Percentiles rank a stretch among this genome's conserved stretches.
Evolutionary conservation across 805 yeast species (phyloP).

Genomic region (Yarrowia phangngaensis): DNA sequence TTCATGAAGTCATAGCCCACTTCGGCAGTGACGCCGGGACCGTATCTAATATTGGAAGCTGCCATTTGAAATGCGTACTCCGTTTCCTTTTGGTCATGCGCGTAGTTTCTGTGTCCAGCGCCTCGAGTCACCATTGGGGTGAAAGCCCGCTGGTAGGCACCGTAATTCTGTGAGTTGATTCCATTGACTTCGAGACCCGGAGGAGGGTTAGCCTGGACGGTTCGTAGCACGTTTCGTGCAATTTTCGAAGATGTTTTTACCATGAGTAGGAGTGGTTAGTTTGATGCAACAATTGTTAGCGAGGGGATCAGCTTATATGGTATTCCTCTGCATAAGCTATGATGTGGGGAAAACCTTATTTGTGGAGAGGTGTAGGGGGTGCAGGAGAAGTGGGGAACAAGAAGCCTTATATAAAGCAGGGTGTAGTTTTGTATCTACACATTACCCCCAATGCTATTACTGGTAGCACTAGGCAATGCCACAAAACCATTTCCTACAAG

Average conservation of each 20-base stretch:
- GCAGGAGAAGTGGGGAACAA: too few species aligned
- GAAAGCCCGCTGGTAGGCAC: constrained; percentile 24
- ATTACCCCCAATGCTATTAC: too few species aligned
- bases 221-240: constrained; percentile 26
- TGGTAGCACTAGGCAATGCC: too few species aligned
- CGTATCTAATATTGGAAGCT: constrained; percentile 42
- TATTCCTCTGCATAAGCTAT: background rate
- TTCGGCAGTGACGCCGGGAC: constrained; percentile 42
- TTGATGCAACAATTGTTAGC: background rate
- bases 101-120: constrained; percentile 21
- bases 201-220: constrained; percentile 25
- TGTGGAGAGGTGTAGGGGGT: too few species aligned
- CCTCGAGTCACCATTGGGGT: constrained; percentile 20
- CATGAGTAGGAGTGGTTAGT: background rate
- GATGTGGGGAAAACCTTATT: constrained; percentile 8
- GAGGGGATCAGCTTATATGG: background rate
- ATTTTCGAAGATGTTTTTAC: constrained; percentile 3
- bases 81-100: constrained; percentile 8
- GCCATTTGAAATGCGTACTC: constrained; percentile 45
- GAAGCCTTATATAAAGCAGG: too few species aligned
- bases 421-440: too few species aligned
- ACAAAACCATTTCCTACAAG: too few species aligned
- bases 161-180: constrained; percentile 6
- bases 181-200: constrained; percentile 22
- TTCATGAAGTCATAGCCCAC: constrained; percentile 42